Evolutionary conservation across 2,329 filamentous ascomycete genomes (phyloP), one percentile per base, ranked within the genome.

Genomic region (Verticillium zaregamsianum): DNA sequence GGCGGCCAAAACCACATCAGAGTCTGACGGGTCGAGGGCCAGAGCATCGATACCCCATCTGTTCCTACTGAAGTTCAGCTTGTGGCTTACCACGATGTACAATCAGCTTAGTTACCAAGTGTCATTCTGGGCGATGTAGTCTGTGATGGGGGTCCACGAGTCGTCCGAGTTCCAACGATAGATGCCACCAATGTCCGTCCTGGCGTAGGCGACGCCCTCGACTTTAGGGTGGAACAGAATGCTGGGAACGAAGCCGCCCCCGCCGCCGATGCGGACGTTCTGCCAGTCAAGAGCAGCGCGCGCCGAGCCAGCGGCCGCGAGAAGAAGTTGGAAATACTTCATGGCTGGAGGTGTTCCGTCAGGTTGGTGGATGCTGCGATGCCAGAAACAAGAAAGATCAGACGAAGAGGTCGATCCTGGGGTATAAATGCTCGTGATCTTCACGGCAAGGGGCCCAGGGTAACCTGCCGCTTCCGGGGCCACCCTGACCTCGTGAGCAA

Each of bases 31-130:
- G 61, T 87, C 85, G 1, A 85, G 73, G 1, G 84, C 85, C 14
- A 87, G 65, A 0, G 83, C 82, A 64, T 86, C 84, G 14, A 85
- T 73, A 11, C 84, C 84, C 84, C 84, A 87, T 57, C 80, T 76
- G 65, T 80, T 76, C 81, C 80, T 83, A 59, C 7, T 17, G 1
- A 40, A 55, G 3, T 31, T 55, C 31, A 55, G 33, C 33, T 35
- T 2, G 3, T 37, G 9, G 12, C 23, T 1, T n/a, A 23, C 9
- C 17, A 3, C 9, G 14, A 9, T 6, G 23, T 17, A 9, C 23
- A 2, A 11, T 28, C 25, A 8, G 37, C 6, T 9, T 1, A 57
- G 70, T 65, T 64, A 80, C 82, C 82, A 85, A 63, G 77, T 76
- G 15, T 71, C 70, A 59, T 80, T 70, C 39, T 77, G 76, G 14